Conservation (phyloP, 129 eudicot species). For the Pittosporum tobira region DNA sequence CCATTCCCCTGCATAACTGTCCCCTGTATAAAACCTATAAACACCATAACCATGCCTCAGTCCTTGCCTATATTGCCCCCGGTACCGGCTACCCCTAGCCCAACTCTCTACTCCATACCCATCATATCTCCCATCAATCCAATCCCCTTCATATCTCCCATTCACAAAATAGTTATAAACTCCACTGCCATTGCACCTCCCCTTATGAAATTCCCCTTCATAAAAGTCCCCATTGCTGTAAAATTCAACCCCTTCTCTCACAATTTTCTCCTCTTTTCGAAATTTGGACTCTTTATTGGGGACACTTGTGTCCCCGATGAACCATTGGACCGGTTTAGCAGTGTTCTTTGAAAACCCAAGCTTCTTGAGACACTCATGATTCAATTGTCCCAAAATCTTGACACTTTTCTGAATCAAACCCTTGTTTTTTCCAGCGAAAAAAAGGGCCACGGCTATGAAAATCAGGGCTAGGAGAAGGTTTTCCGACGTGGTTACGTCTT, state of each 20-base stretch:
- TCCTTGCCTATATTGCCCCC: slow-evolving; percentile 77
- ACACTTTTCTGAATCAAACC: slow-evolving; percentile 11
- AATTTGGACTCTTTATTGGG: background rate
- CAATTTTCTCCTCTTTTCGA: slow-evolving; percentile 1
- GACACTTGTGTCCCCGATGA: slow-evolving; percentile 25
- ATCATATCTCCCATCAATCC: slow-evolving; percentile 83
- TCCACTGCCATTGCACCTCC: slow-evolving; percentile 86
- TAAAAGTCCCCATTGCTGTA: slow-evolving; percentile 83
- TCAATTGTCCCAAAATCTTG: slow-evolving; percentile 8
- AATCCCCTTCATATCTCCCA: slow-evolving; percentile 90
- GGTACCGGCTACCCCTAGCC: slow-evolving; percentile 69
- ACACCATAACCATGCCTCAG: slow-evolving; percentile 77
- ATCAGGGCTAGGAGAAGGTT: slow-evolving; percentile 35
- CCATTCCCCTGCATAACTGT: slow-evolving; percentile 78
- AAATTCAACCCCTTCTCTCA: slow-evolving; percentile 49
- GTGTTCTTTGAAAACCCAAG: slow-evolving; percentile 13
- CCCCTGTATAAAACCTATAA: slow-evolving; percentile 69
- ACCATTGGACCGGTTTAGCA: slow-evolving; percentile 34
- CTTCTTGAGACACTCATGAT: slow-evolving; percentile 10
- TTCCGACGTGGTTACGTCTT: slow-evolving; percentile 36
- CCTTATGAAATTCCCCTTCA: slow-evolving; percentile 80
- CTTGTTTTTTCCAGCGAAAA: slow-evolving; percentile 32
- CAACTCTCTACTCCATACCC: slow-evolving; percentile 88
- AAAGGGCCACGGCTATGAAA: slow-evolving; percentile 33
- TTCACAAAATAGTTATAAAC: slow-evolving; percentile 65